Evolutionary conservation across 768 basidiomycete genomes (phyloP), one percentile per base, ranked within the genome.

Genomic region (Cystobasidium ongulense): DNA sequence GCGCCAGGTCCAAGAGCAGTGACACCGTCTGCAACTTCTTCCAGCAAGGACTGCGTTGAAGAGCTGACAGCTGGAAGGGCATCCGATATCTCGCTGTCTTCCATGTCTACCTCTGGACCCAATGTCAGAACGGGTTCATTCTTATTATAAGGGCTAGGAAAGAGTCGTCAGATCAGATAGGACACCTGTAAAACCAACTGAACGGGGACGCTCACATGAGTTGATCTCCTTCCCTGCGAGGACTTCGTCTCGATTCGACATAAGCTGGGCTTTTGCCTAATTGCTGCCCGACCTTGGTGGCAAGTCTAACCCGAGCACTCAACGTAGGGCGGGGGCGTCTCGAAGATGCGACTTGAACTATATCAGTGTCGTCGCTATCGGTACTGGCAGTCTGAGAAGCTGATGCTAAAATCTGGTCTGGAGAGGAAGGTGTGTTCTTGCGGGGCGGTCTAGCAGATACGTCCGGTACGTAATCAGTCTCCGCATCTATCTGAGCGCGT

Each of bases 201-300:
- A 8, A 50, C 15, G 18, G 7, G 18, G 18, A 67, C 13, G 31
- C 65, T 50, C 35, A 67, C 65, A 67, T 67, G 18, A 67, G 38
- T 43, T 67, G 65, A 53, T 67, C 43, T 29, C 65, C 65, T 27
- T 67, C 8, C 27, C 39, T 46, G 21, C 43, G 63, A n/a, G 63
- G 65, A 17, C 31, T 67, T 18, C 31, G 15, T 23, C 43, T 35
- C 21, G 65, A 25, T 15, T 39, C 38, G 27, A 46, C 63, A 41
- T 50, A 52, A 11, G 65, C 65, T 25, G 65, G 65, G 53, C 65
- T 67, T 38, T 52, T 67, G 68, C 68, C 68, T 2, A 71, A 38
- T 29, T 71, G 68, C 35, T 71, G 33, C 3, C 68, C 68, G 15
- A 71, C 68, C 25, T 23, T 71, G 36, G 68, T 71, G 17, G 68